Percentiles rank a stretch among this genome's conserved stretches.
These are phyloP conservation scores for Raddia guianensis DNA, from an alignment of 176 grass and related monocot species.

Conservation along the genomic window DNA sequence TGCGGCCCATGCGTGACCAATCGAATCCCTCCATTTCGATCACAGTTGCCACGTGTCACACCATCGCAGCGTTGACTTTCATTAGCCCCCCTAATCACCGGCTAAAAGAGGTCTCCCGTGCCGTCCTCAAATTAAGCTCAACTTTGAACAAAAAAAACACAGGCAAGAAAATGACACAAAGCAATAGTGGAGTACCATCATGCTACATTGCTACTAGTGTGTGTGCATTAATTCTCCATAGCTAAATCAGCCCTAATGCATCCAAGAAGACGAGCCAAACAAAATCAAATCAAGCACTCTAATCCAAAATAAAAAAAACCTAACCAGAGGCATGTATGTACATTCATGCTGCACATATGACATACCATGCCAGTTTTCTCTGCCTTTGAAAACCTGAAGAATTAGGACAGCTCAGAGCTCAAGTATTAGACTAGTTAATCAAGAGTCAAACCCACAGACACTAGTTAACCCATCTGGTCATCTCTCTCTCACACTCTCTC, in stretches of 20 bases:
- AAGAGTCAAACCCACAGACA: too few species aligned
- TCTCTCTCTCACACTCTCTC: neutral
- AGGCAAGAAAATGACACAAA: constrained; percentile 18
- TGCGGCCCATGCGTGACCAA: neutral
- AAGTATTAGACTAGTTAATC: neutral
- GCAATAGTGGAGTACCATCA: neutral
- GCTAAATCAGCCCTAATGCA: neutral
- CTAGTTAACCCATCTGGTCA: neutral
- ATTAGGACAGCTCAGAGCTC: constrained; percentile 18
- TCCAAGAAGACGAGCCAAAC: constrained; percentile 25
- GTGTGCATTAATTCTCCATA: too few species aligned
- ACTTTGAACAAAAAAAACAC: neutral
- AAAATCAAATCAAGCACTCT: constrained; percentile 27
- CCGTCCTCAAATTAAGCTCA: neutral
- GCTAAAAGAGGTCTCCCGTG: neutral
- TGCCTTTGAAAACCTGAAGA: constrained; percentile 35
- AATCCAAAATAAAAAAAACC: neutral
- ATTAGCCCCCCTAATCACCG: neutral
- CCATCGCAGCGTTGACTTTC: neutral
- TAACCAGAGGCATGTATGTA: neutral
- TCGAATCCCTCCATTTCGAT: neutral
- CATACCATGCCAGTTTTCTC: neutral
- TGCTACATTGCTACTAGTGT: too few species aligned
- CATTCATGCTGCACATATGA: neutral
- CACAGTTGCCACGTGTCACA: constrained; percentile 10